phyloP scores from a whole-genome alignment of 495 filamentous ascomycete species.

The Penicillium pancosmium region DNA sequence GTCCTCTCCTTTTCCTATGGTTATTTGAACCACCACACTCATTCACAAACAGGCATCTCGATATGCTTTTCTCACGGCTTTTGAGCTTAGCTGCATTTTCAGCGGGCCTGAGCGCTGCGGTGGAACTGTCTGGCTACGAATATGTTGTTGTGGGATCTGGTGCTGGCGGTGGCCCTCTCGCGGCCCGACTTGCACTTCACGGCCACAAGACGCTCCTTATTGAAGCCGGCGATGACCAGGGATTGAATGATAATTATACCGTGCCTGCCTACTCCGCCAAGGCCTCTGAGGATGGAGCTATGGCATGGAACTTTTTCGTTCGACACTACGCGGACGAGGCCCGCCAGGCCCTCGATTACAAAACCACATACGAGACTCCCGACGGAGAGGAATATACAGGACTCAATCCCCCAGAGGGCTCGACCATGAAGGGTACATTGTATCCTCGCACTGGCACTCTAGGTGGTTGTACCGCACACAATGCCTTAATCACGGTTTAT shows the following conservation, averaged over 20 bases:
- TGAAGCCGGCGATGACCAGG: slow-evolving; percentile 66
- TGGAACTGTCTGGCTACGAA: slow-evolving; percentile 51
- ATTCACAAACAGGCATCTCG: background rate
- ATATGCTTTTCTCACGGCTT: slow-evolving; percentile 16
- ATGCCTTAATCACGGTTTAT: slow-evolving; percentile 48
- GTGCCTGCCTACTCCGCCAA: slow-evolving; percentile 41
- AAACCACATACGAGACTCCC: slow-evolving; percentile 47
- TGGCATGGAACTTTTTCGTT: slow-evolving; percentile 53
- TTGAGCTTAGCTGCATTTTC: slow-evolving; percentile 11
- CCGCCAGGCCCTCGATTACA: slow-evolving; percentile 44
- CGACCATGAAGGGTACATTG: slow-evolving; percentile 42
- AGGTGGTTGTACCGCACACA: slow-evolving; percentile 51
- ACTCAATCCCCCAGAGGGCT: slow-evolving; percentile 40
- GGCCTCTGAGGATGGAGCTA: slow-evolving; percentile 41
- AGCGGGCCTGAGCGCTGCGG: slow-evolving; percentile 5
- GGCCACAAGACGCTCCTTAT: slow-evolving; percentile 63
- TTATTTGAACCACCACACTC: background rate
- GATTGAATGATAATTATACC: slow-evolving; percentile 39
- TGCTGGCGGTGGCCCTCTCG: slow-evolving; percentile 65
- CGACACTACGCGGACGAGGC: slow-evolving; percentile 46
- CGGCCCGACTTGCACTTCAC: slow-evolving; percentile 61
- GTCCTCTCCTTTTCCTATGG: background rate
- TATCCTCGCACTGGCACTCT: slow-evolving; percentile 53
- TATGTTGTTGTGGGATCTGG: slow-evolving; percentile 70
- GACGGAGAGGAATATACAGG: slow-evolving; percentile 41